phyloP scores from a whole-genome alignment of 345 rosid genomes.

The Clausena lansium region DNA sequence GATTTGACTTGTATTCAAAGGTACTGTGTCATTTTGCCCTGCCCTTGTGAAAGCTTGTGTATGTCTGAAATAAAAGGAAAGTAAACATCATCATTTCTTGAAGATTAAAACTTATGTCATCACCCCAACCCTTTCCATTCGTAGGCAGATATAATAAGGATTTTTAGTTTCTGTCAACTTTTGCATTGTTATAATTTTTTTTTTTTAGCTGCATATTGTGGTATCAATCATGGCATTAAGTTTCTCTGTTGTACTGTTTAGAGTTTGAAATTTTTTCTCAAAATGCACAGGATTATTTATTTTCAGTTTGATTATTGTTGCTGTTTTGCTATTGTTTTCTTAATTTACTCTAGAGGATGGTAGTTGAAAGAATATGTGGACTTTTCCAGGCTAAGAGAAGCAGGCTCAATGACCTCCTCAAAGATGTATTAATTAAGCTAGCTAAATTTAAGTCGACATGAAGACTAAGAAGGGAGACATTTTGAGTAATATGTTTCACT shows the following conservation, averaged over 20 bases:
- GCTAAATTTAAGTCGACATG: conserved; percentile 31
- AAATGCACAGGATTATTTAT: neutral
- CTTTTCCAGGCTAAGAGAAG: conserved; percentile 44
- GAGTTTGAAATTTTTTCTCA: neutral
- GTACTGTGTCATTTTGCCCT: too few species aligned
- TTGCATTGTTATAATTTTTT: neutral
- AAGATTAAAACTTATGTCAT: neutral
- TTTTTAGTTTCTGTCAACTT: neutral
- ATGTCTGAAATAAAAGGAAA: neutral
- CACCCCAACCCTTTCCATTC: too few species aligned
- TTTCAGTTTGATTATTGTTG: neutral
- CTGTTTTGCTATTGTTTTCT: neutral
- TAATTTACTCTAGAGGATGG: neutral
- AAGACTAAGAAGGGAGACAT: conserved; percentile 3
- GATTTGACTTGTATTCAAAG: neutral
- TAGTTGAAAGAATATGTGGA: neutral
- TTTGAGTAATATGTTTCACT: conserved; percentile 4
- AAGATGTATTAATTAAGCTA: conserved; percentile 37
- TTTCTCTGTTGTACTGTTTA: neutral
- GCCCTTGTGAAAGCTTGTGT: neutral
- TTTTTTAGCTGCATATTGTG: neutral
- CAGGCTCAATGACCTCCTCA: conserved; percentile 35
- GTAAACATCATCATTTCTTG: neutral
- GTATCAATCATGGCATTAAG: neutral
- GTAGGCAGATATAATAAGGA: neutral